Evolutionary conservation across 2,329 filamentous ascomycete species (phyloP), one percentile per base, ranked within the genome.

Genomic region (Nigrospora osmanthi): DNA sequence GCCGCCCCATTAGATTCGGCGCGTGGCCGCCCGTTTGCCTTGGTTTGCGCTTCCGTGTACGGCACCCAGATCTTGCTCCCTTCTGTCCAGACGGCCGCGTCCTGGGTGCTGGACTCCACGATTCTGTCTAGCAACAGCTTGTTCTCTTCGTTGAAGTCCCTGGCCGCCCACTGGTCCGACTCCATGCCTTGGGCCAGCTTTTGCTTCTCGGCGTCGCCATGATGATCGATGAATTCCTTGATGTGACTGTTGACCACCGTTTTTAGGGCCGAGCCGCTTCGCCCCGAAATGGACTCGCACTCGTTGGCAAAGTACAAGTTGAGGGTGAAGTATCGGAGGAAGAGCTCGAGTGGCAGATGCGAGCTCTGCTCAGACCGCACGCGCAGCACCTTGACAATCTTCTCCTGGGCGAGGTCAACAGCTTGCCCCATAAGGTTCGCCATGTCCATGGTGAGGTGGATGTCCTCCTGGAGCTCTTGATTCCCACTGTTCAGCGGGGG

Each of bases 291-390:
- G 14, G 86, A 84, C 63, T 94, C 88, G 57, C 88, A 93, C 60
- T 94, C 88, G 49, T 89, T 89, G 39, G 86, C 85, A 62, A 94
- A 93, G 45, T 89, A 78, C 9, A 89, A 71, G 56, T 91, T 93
- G 32, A 94, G 73, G 1, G 80, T 87, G 55, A 91, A 90, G 62
- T 93, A 93, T 34, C 88, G 79, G 37, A 93, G 66, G 62, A 94
- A 94, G 53, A 79, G 75, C 39, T 79, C 69, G 2, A 88, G 72
- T 1, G 84, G 77, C 11, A 91, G 68, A 28, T 78, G 76, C 2
- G 80, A 76, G 38, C 81, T 85, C 58, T 89, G 84, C 50, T 89
- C 86, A 3, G 83, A 78, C 30, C 87, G 78, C 1, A 93, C 87
- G 44, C 84, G 85, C 23, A 93, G 70, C 1, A 93, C 73, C 56